Evolutionary conservation across 2,329 filamentous ascomycete genomes (phyloP), one percentile per base, ranked within the genome.

Genomic region (Shiraia bambusicola): DNA sequence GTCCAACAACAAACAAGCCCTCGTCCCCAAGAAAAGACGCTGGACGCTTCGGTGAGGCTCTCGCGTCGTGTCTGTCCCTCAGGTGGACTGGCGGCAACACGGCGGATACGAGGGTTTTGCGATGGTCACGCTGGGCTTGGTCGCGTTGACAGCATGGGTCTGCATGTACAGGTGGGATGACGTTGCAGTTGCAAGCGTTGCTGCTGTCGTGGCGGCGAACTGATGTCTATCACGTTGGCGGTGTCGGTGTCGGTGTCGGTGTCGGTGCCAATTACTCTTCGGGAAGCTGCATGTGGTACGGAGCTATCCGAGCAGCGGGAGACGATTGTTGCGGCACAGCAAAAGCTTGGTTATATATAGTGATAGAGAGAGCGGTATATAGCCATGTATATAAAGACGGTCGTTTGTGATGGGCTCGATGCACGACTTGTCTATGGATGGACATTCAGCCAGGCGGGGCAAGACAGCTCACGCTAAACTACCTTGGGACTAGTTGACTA

Each of bases 141-240:
- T 48, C 48, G 45, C 47, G 44, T 44, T 42, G 34, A 41, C 37
- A 35, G 45, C 54, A 58, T 56, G 40, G 38, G 29, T 40, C 47
- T 51, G 47, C 50, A 49, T 48, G 42, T 41, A 41, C 50, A 42
- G 33, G 44, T 45, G 46, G 49, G 56, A 62, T 64, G 59, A 63
- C 60, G 61, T 60, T 61, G 56, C 58, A 59, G 61, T 60, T 61
- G 56, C 58, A 59, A 49, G 54, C 28, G 44, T 29, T 47, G 45
- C 37, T 22, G 45, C 38, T 48, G 40, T 34, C 51, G 39, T 49
- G 28, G 49, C 37, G 14, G 34, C 30, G 15, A 27, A n/a, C 44
- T 45, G 35, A 45, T 41, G 35, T 34, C 38, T 26, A 39, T 35
- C 33, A 39, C 36, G 41, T 4, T 37, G 26, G 16, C 26, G 17